These are phyloP conservation scores for Plenodomus biglobosus DNA, from an alignment of 2,329 filamentous ascomycete species.

Conservation along the genomic window DNA sequence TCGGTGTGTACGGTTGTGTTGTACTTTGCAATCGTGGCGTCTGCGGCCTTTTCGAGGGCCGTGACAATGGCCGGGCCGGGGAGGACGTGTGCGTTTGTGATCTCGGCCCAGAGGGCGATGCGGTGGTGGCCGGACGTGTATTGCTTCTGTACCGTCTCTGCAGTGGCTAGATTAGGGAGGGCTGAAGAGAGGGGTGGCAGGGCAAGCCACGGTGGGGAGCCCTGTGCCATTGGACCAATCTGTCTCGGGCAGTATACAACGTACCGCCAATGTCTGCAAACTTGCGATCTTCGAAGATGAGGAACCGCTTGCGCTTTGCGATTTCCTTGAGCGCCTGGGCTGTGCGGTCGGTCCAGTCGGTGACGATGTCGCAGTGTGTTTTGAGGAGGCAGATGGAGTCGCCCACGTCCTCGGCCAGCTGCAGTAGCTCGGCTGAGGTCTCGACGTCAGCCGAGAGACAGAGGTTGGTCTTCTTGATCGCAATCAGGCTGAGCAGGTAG, in stretches of 20 bases:
- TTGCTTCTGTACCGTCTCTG: slow-evolving; percentile 58
- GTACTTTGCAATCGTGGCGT: slow-evolving; percentile 50
- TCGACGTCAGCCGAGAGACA: slow-evolving; percentile 61
- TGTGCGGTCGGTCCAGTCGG: slow-evolving; percentile 61
- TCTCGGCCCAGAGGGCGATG: slow-evolving; percentile 56
- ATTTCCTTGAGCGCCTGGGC: slow-evolving; percentile 53
- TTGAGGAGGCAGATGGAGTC: slow-evolving; percentile 63
- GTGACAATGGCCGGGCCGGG: slow-evolving; percentile 56
- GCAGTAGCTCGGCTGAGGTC: slow-evolving; percentile 57
- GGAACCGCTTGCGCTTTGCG: slow-evolving; percentile 52
- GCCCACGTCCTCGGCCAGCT: slow-evolving; percentile 60
- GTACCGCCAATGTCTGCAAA: slow-evolving; percentile 59
- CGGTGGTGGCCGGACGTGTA: slow-evolving; percentile 54
- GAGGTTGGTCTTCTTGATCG: slow-evolving; percentile 55
- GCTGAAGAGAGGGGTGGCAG: background rate
- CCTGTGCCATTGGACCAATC: background rate
- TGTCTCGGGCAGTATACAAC: slow-evolving; percentile 14
- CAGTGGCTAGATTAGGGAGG: slow-evolving; percentile 9
- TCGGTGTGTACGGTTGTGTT: slow-evolving; percentile 56
- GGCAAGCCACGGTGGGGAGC: background rate
- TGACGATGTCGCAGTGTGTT: slow-evolving; percentile 63
- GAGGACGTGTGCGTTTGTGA: slow-evolving; percentile 57
- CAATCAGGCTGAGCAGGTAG: slow-evolving; percentile 53
- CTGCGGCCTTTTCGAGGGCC: slow-evolving; percentile 53
- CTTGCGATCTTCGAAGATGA: slow-evolving; percentile 59